Base-by-base conservation (phyloP, 2,329 filamentous ascomycete species). In the Pyrenochaeta sp. region DNA sequence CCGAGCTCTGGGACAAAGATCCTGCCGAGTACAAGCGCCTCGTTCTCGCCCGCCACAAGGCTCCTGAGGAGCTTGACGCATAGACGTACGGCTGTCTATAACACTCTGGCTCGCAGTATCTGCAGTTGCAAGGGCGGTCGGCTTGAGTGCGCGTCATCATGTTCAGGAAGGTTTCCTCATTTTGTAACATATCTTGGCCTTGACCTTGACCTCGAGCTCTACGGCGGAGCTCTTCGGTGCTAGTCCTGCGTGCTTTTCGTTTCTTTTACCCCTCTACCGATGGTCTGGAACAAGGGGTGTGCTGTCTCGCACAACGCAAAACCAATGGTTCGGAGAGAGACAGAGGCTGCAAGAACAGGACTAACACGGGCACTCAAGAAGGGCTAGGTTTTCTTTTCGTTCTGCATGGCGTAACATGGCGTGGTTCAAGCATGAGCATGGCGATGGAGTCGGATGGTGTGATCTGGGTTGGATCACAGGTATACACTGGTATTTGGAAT, bases 1-100 rank as follows among this genome's bases (percentile, higher is more conserved):
- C 95, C 11, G 89, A 96, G 71, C 81, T 99, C 28, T 99, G 94
- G 92, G 93, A 96, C 71, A 90, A 86, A 60, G 85, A 97, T 69
- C 79, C 85, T 24, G 85, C 83, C 31, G 90, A 96, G 71, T 97
- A 94, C 81, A 90, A 96, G 81, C 84, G 83, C 43, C 77, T 83
- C 52, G 83, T 87, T n/a, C 73, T 85, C 38, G 81, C 82, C 5
- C 75, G 84, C 47, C 84, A 87, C 67, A 78, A 81, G 51, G 69
- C 66, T 35, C 74, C 77, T 43, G 72, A 77, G 57, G 74, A 77
- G 55, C 55, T 72, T 26, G 65, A 68, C 28, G 56, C 60, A 22
- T 60, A 40, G 53, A 30, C 6, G 7, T n/a, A n/a, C n/a, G n/a
- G n/a, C 18, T 19, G 4, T 7, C 19, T 13, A 10, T 14, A 13